Evolutionary conservation across 192 early-diverging fungal genomes (phyloP), one percentile per base, ranked within the genome.

Genomic region (Kappamyces sp.): DNA sequence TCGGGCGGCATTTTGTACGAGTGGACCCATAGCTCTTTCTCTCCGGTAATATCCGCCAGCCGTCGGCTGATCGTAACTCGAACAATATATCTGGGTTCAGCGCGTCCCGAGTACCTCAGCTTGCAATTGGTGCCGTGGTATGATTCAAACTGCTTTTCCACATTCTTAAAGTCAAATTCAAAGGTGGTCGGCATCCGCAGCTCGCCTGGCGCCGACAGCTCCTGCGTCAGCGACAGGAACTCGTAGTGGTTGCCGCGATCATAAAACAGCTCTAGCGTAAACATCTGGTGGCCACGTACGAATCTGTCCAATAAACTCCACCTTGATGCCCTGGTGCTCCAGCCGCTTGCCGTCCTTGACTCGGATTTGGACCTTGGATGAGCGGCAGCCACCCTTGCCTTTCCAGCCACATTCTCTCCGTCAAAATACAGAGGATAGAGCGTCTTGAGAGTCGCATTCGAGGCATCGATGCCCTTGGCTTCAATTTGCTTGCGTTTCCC

Each of bases 91-190:
- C 86, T 83, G 63, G 49, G 31, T 31, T 45, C 9, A 7, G 14
- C 15, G 31, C 33, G 34, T 15, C 35, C 59, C 35, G n/a, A 49
- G 54, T 66, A 85, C 75, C 90, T 78, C 64, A 99, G 78, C 71
- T 96, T 95, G 43, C 95, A 94, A 60, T 99, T 98, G 66, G 96
- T 96, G 34, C 96, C 96, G 68, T 88, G 88, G 65, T 98, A 99
- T 66, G 89, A 88, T 67, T 99, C 96, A 58, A 86, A 99, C 70
- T 93, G 95, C 74, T 99, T 99, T 68, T 98, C 95, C n/a, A 99
- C 91, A 63, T 93, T 94, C 65, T 96, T 96, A 66, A 99, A 99
- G 69, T 96, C 91, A 75, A 99, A 99, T 36, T 89, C 88, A 77
- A 84, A 97, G 57, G 75, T 82, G 5, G 86, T 76, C 38, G 76